Evolutionary conservation across 2,329 filamentous ascomycete species (phyloP), one percentile per base, ranked within the genome.

Genomic region (Mycocentrospora acerina): DNA sequence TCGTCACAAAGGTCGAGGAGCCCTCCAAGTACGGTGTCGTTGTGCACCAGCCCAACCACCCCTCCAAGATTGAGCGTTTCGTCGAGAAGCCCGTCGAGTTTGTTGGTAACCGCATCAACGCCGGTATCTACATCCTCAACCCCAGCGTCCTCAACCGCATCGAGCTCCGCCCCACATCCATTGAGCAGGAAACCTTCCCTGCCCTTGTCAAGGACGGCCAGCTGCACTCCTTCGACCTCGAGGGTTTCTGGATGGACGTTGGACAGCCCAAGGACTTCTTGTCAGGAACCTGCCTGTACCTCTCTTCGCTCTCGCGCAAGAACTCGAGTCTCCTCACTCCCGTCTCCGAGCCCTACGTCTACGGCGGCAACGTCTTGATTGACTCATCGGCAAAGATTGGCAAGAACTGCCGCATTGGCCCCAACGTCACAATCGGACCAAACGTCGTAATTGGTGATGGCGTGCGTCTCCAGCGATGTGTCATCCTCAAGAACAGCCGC

Each of bases 51-150:
- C 89, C 90, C 48, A 87, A 85, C 70, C 89, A 95, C 73, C 74
- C 88, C 37, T 88, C 89, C 31, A 83, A 88, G 66, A 97, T 98
- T 71, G 93, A 98, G 73, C 90, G 93, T 57, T 98, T 98, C 75
- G 93, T 98, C 57, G 91, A 98, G 82, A 98, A 98, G 80, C 91
- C 91, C 25, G 88, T 97, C 67, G 89, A 97, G 74, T 97, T 96
- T 66, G 91, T 97, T 42, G 91, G 91, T 61, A 97, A 97, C 81
- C 87, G 91, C 53, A 97, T 97, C 80, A 97, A 97, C 63, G 93
- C 91, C 56, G 93, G 93, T 73, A 88, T 97, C 73, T 97, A 97
- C 78, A 95, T 97, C 61, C 79, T 97, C 62, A 97, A 96, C 78
- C 90, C 90, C 32, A 90, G 85, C 35, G 83, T 97, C 27, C 82